phyloP scores from a whole-genome alignment of 176 grass and related monocot genomes.

The Otatea glauca region DNA sequence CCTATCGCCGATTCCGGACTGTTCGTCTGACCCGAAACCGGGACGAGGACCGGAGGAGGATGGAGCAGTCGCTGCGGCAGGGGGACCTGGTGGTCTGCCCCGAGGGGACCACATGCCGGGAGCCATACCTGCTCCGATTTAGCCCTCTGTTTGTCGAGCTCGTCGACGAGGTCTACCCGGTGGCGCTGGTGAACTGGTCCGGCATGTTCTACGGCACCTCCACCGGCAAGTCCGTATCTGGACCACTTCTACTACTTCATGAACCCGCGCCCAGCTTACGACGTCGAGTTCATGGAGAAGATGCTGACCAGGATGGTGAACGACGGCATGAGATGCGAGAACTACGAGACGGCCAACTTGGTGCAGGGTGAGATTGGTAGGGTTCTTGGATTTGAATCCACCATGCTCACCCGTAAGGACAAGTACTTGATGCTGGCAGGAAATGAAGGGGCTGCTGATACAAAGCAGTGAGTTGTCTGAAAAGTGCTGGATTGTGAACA shows the following conservation, averaged over 20 bases:
- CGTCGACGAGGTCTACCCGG: slow-evolving; percentile 55
- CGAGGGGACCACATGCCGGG: slow-evolving; percentile 90
- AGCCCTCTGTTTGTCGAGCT: slow-evolving; percentile 71
- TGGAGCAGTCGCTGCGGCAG: slow-evolving; percentile 51
- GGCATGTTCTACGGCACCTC: slow-evolving; percentile 83
- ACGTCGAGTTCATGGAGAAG: slow-evolving; percentile 63
- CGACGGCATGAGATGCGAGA: slow-evolving; percentile 37
- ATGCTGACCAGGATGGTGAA: slow-evolving; percentile 42
- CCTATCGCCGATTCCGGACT: slow-evolving; percentile 77
- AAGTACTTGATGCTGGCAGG: slow-evolving; percentile 78
- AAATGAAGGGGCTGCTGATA: slow-evolving; percentile 55
- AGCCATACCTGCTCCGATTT: slow-evolving; percentile 76
- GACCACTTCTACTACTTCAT: slow-evolving; percentile 85
- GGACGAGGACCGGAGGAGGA: slow-evolving; percentile 59
- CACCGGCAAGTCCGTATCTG: slow-evolving; percentile 48
- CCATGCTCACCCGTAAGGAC: slow-evolving; percentile 69
- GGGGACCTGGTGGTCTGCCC: slow-evolving; percentile 82
- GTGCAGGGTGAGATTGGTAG: slow-evolving; percentile 65
- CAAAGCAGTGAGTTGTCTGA: slow-evolving; percentile 35
- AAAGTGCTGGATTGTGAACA: not conserved
- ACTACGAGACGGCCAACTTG: slow-evolving; percentile 68
- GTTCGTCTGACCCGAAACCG: slow-evolving; percentile 65
- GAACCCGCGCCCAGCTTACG: slow-evolving; percentile 68
- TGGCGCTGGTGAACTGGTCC: slow-evolving; percentile 60
- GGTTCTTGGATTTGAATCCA: slow-evolving; percentile 61